phyloP scores from a whole-genome alignment of 2,329 filamentous ascomycete genomes.

The Penicillium sp. region DNA sequence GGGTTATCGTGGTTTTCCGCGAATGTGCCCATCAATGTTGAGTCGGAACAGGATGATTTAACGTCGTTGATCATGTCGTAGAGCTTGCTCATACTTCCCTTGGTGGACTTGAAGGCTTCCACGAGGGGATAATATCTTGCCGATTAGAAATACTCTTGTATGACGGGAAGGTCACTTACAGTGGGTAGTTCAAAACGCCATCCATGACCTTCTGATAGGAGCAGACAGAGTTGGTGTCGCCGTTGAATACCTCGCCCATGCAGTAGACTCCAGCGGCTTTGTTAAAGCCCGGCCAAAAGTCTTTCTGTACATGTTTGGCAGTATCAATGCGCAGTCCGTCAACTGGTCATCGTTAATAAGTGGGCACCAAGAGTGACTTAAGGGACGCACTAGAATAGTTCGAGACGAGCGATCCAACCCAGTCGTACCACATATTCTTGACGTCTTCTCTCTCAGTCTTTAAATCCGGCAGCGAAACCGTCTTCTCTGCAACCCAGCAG shows the following conservation, averaged over 20 bases:
- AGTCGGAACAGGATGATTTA: constrained; percentile 33
- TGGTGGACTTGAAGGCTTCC: constrained; percentile 32
- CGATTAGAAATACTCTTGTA: not conserved
- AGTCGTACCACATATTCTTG: constrained; percentile 38
- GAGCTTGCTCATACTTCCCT: constrained; percentile 22
- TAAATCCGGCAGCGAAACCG: constrained; percentile 45
- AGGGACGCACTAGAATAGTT: constrained; percentile 35
- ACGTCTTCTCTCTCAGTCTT: constrained; percentile 42
- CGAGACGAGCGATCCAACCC: constrained; percentile 38
- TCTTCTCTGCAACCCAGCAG: constrained; percentile 51
- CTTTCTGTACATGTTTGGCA: constrained; percentile 42
- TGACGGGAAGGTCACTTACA: constrained; percentile 1
- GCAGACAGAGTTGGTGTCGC: constrained; percentile 36
- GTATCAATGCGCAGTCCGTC: constrained; percentile 51
- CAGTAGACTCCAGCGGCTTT: constrained; percentile 40
- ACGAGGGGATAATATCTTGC: constrained; percentile 33
- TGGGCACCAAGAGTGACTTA: not conserved
- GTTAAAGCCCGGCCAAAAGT: constrained; percentile 39
- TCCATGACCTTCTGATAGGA: constrained; percentile 39
- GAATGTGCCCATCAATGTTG: constrained; percentile 45
- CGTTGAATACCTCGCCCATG: constrained; percentile 44
- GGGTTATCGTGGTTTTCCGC: constrained; percentile 56
- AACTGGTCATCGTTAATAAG: constrained; percentile 16
- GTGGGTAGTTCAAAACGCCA: constrained; percentile 46
- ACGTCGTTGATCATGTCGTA: constrained; percentile 18